A percentile compares a stretch with the other conserved stretches of the same genome.
Evolutionary conservation across 139 green algal species (phyloP).

Genomic region (Chlorella sp.): DNA sequence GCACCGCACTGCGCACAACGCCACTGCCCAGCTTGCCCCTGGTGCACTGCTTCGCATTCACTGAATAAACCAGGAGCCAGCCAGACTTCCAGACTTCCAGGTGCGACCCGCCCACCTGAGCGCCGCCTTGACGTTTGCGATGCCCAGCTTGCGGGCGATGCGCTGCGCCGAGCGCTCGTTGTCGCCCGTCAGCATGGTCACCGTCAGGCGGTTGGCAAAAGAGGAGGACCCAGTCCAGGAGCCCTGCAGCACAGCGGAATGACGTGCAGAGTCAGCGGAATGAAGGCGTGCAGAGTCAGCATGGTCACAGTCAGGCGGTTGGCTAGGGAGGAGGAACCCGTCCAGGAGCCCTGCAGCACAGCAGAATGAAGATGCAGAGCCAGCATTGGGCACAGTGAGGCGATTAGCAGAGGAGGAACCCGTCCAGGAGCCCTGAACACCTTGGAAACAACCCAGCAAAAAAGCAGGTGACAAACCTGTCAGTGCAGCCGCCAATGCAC

Average conservation of each 20-base stretch:
- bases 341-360: slow-evolving; percentile 32
- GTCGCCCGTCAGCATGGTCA: slow-evolving; percentile 79
- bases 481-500: too few species aligned
- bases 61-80: too few species aligned
- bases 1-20: neutral
- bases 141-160: slow-evolving; percentile 66
- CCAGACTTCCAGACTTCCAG: neutral
- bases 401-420: slow-evolving; percentile 1
- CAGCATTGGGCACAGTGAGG: slow-evolving; percentile 30
- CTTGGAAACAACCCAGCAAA: too few species aligned
- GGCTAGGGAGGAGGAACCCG: neutral
- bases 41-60: too few species aligned
- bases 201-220: slow-evolving; percentile 1
- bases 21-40: neutral
- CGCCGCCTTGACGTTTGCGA: slow-evolving; percentile 58
- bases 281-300: too few species aligned
- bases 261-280: neutral
- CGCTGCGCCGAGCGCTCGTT: slow-evolving; percentile 57
- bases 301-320: slow-evolving; percentile 44
- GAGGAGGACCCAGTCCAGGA: slow-evolving; percentile 29
- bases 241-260: neutral
- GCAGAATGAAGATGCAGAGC: neutral
- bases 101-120: slow-evolving; percentile 41
- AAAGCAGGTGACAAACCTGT: too few species aligned
- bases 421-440: slow-evolving; percentile 40